Evolutionary conservation across 2,329 filamentous ascomycete species (phyloP), one percentile per base, ranked within the genome.

Genomic region (Penicillium sp.): DNA sequence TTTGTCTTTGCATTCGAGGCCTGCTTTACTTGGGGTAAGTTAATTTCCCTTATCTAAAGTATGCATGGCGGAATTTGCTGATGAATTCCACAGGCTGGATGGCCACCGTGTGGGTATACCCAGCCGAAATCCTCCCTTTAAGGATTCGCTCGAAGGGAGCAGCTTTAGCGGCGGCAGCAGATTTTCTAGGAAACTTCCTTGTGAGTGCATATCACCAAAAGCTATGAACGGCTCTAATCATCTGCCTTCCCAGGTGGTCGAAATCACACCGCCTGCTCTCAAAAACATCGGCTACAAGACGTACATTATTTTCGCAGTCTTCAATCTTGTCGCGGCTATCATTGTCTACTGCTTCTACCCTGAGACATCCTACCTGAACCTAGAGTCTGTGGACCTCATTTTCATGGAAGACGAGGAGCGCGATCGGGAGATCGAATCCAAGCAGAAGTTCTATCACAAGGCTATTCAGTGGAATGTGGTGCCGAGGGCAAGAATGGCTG

Each of bases 231-330:
- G 22, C 5, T 16, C 10, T 27, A 20, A 23, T 37, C 6, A 14
- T 39, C 9, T 39, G 6, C 20, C 3, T 13, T 8, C 24, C 8
- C 18, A 47, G 42, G 53, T 83, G 22, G 80, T 84, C 44, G 82
- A 82, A 75, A 77, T 83, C 51, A 82, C 80, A 0, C 80, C 80
- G 0, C 69, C 81, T 2, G 73, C 78, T 1, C 80, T 83, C 51
- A 67, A 75, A 46, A 77, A 68, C 46, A 84, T 85, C 50, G 63
- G 68, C 13, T 77, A 79, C 67, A 71, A 79, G 57, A 84, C 81
- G 0, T 84, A 85, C 63, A 77, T 80, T 57, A 78, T 86, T 55
- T 86, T 85, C 58, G 81, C 81, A 9, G 74, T 81, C 37, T 81
- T 85, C 68, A 84, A 84, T 35, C 51, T 55, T 27, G 55, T 62